phyloP scores from a whole-genome alignment of 2,329 filamentous ascomycete species.

The Endothia cerciana region DNA sequence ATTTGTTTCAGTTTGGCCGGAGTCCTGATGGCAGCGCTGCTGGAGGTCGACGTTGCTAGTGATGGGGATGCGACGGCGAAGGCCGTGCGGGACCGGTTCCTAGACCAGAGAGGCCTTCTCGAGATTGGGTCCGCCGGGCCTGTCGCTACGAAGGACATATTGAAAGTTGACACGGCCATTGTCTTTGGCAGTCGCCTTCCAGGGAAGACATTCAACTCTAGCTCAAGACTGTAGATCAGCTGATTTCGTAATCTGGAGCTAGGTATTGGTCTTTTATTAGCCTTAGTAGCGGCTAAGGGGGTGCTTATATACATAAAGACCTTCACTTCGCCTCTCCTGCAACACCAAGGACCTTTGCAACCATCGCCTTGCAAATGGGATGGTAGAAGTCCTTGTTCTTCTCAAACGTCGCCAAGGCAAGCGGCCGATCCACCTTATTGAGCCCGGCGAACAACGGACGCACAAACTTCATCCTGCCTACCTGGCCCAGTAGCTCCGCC shows the following conservation, averaged over 20 bases:
- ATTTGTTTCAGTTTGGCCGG: constrained; percentile 50
- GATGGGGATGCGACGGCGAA: constrained; percentile 42
- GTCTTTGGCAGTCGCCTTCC: constrained; percentile 8
- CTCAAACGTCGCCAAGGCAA: constrained; percentile 83
- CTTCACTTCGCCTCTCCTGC: constrained; percentile 22
- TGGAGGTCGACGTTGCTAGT: constrained; percentile 45
- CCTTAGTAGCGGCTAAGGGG: not conserved
- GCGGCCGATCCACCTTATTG: constrained; percentile 70
- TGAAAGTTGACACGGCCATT: constrained; percentile 8
- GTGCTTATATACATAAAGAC: not conserved
- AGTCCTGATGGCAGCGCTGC: constrained; percentile 47
- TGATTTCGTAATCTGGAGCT: not conserved
- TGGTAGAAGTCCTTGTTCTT: constrained; percentile 93
- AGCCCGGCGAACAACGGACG: constrained; percentile 80
- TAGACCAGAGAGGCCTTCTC: constrained; percentile 38
- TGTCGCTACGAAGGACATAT: not conserved
- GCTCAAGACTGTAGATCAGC: constrained; percentile 5
- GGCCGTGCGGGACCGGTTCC: constrained; percentile 47
- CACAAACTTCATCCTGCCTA: constrained; percentile 98
- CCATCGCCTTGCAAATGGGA: constrained; percentile 84
- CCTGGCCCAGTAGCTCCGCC: constrained; percentile 74
- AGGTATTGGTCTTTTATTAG: not conserved
- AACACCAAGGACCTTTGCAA: constrained; percentile 77
- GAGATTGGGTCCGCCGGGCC: not conserved
- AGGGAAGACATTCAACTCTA: not conserved